Base-by-base conservation (phyloP, 2,329 filamentous ascomycete species). In the Claviceps sp. region DNA sequence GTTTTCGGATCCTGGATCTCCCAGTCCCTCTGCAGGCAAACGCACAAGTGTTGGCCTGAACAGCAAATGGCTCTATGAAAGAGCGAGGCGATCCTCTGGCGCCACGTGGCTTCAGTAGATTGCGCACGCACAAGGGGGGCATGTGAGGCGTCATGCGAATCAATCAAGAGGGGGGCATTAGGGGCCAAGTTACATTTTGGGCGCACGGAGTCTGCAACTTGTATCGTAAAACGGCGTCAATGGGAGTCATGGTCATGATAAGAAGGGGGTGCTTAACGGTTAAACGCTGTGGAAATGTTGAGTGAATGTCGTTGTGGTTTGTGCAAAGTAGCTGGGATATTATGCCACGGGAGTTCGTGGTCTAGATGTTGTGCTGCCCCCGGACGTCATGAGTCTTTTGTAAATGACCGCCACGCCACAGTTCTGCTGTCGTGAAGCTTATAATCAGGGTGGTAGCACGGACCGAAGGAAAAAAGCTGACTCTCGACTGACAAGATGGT, bases 61-160 rank as follows among this genome's bases (percentile, higher is more conserved):
- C 68, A 95, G 82, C 71, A 95, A 93, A 70, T 97, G 91, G 91
- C 68, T 96, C 55, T 97, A 95, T 63, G 88, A 96, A 67, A 87
- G 83, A 69, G 85, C 86, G 60, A 72, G 82, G 64, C 65, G 81
- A 64, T 70, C 76, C 58, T 72, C 75, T 50, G 65, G 72, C 11
- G 73, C 65, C 52, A 62, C 67, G 37, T 74, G 70, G 67, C 58
- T 62, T 48, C 62, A 66, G 47, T 70, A 50, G 6, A 9, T 13
- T 26, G 16, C 11, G 13, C 8, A n/a, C 16, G 41, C 18, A 37
- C 18, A 20, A 14, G 4, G 18, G 18, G 9, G 20, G 30, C 7
- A 42, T 13, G 43, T 4, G 37, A 20, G 37, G 34, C 14, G 16
- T 45, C 16, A 40, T 37, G 43, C 22, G 24, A 37, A 16, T 16